Percentiles rank a stretch among this genome's conserved stretches.
phyloP scores from a whole-genome alignment of 2,329 filamentous ascomycete species.

The Claviceps maximensis region DNA sequence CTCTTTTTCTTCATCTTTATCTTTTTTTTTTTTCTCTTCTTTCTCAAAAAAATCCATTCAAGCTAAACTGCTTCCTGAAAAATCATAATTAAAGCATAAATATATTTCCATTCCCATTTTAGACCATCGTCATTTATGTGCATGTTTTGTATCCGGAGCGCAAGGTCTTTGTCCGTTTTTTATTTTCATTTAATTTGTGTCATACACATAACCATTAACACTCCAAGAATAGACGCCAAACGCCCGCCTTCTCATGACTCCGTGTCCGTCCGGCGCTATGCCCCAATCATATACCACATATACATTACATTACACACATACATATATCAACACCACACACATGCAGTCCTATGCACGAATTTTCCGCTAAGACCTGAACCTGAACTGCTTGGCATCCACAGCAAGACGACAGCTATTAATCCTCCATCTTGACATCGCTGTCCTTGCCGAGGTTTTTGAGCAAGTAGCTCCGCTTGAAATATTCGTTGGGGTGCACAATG shows the following conservation, averaged over 20 bases:
- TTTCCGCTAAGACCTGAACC: neutral
- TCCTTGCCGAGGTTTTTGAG: slow-evolving; percentile 62
- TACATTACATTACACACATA: too few relatives aligned
- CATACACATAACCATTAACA: too few relatives aligned
- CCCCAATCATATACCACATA: too few relatives aligned
- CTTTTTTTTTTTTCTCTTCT: neutral
- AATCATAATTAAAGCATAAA: too few relatives aligned
- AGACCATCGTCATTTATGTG: too few relatives aligned
- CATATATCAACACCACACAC: neutral
- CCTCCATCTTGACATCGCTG: slow-evolving; percentile 45
- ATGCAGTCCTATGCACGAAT: neutral
- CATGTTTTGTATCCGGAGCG: too few relatives aligned
- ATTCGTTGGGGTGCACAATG: slow-evolving; percentile 93
- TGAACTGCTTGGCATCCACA: neutral
- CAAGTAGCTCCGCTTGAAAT: slow-evolving; percentile 89
- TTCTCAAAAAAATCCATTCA: too few relatives aligned
- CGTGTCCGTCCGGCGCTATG: neutral
- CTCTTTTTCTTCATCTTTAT: neutral
- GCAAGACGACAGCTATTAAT: slow-evolving; percentile 18
- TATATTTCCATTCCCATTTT: too few relatives aligned
- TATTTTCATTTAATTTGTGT: too few relatives aligned
- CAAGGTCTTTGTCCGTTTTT: too few relatives aligned
- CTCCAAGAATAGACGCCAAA: neutral
- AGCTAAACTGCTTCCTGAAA: too few relatives aligned
- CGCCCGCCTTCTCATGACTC: neutral